A percentile compares a stretch with the other conserved stretches of the same genome.
Conservation (phyloP, 169 alveolate species). For the Plasmodium vivax region DNA sequence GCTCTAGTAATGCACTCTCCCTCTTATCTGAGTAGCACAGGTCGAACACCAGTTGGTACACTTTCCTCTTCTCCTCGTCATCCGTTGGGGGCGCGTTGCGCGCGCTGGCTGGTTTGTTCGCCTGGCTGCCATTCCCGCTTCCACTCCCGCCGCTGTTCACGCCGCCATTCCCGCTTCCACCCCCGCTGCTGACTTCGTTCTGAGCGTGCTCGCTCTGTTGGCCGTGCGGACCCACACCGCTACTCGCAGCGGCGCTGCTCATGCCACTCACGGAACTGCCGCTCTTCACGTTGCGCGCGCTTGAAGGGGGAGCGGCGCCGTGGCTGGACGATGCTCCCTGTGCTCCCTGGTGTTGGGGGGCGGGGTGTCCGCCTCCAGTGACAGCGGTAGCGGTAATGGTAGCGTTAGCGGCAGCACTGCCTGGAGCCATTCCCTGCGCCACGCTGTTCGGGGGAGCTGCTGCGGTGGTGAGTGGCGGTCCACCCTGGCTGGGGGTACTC, state of each 20-base stretch:
- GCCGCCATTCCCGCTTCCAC: too few species aligned
- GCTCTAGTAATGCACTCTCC: constrained; percentile 96
- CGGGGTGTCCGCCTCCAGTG: background rate
- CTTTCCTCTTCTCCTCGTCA: constrained; percentile 79
- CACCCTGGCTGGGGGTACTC: background rate
- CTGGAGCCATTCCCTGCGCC: background rate
- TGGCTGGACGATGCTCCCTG: background rate
- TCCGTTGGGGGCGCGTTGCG: background rate
- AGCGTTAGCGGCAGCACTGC: background rate
- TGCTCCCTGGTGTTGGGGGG: background rate
- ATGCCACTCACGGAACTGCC: background rate
- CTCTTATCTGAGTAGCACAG: constrained; percentile 94
- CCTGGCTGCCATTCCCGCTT: background rate
- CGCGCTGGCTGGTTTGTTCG: background rate
- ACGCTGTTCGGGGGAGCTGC: background rate
- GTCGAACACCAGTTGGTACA: constrained; percentile 92
- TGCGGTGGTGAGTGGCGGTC: background rate
- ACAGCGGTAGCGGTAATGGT: too few species aligned
- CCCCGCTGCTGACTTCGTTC: background rate
- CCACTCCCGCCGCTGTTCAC: background rate
- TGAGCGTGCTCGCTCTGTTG: background rate
- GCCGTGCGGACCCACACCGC: background rate
- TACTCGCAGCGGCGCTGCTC: background rate
- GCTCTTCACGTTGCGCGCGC: background rate
- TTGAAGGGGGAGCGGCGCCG: background rate